Conservation (phyloP, 371 early-diverging fungal species). For the Chytridium lagenaria region DNA sequence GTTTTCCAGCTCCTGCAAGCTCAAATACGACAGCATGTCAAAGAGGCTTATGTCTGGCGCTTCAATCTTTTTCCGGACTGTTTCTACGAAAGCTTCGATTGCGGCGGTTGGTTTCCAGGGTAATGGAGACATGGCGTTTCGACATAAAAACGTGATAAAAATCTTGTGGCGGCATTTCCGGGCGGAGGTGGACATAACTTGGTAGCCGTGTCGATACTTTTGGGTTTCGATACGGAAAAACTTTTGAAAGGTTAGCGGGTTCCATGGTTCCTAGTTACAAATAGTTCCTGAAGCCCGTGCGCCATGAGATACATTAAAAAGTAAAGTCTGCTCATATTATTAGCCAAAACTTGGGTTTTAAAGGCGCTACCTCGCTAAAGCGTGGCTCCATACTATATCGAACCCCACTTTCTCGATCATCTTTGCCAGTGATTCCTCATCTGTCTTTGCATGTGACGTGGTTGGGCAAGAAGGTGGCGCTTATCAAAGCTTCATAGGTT, state of each 20-base stretch:
- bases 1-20: constrained; percentile 39
- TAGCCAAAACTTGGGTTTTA: background rate
- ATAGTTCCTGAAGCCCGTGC: constrained; percentile 38
- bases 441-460: background rate
- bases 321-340: constrained; percentile 37
- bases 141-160: constrained; percentile 43
- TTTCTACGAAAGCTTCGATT: background rate
- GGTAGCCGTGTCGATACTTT: constrained; percentile 38
- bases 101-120: background rate
- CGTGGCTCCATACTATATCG: constrained; percentile 2
- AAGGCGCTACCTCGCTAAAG: constrained; percentile 10
- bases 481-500: background rate
- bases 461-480: background rate
- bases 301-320: constrained; percentile 52
- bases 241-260: constrained; percentile 23
- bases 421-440: background rate
- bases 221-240: constrained; percentile 48
- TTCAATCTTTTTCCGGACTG: background rate
- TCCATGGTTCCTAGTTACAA: too few species aligned
- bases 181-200: constrained; percentile 29
- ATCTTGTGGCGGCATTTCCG: constrained; percentile 42
- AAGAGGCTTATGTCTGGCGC: constrained; percentile 37
- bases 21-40: constrained; percentile 44
- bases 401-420: constrained; percentile 3
- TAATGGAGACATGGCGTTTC: constrained; percentile 9